These are phyloP conservation scores for Scheffersomyces stambukii DNA, from an alignment of 1,139 yeast species.

Conservation along the genomic window DNA sequence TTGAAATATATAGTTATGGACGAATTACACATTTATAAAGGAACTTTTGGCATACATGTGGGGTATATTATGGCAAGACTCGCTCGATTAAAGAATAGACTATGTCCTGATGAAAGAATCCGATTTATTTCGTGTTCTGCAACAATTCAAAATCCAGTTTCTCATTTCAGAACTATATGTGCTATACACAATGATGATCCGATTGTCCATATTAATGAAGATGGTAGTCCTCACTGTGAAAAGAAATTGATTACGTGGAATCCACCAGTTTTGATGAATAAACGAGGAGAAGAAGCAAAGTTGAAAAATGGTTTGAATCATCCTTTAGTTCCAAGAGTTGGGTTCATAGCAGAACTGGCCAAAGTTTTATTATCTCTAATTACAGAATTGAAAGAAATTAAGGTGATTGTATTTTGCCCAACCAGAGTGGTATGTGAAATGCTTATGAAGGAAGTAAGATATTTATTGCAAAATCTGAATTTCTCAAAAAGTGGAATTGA, in stretches of 20 bases:
- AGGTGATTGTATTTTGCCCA: slow-evolving; percentile 87
- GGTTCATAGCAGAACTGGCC: slow-evolving; percentile 73
- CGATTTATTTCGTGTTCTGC: slow-evolving; percentile 91
- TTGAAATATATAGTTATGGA: slow-evolving; percentile 79
- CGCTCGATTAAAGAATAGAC: slow-evolving; percentile 14
- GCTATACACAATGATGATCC: slow-evolving; percentile 47
- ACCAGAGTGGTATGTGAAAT: slow-evolving; percentile 84
- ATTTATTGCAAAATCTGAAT: slow-evolving; percentile 25
- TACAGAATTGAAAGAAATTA: slow-evolving; percentile 45
- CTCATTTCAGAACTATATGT: slow-evolving; percentile 70
- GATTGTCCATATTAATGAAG: slow-evolving; percentile 56
- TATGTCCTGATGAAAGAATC: slow-evolving; percentile 20
- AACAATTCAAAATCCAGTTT: slow-evolving; percentile 68
- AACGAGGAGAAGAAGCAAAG: slow-evolving; percentile 42
- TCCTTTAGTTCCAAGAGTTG: slow-evolving; percentile 49
- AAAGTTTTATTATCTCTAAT: slow-evolving; percentile 61
- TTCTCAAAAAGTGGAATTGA: slow-evolving; percentile 35
- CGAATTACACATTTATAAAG: slow-evolving; percentile 85
- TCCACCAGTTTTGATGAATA: slow-evolving; percentile 64
- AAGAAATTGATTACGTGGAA: slow-evolving; percentile 79
- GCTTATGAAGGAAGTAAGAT: slow-evolving; percentile 75
- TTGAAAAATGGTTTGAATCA: slow-evolving; percentile 10
- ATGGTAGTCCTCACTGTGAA: slow-evolving; percentile 86
- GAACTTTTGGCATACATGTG: slow-evolving; percentile 90
- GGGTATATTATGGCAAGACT: slow-evolving; percentile 79